Evolutionary conservation across 1,139 yeast genomes (phyloP), one percentile per base, ranked within the genome.

Genomic region (Magnusiomyces suaveolens): DNA sequence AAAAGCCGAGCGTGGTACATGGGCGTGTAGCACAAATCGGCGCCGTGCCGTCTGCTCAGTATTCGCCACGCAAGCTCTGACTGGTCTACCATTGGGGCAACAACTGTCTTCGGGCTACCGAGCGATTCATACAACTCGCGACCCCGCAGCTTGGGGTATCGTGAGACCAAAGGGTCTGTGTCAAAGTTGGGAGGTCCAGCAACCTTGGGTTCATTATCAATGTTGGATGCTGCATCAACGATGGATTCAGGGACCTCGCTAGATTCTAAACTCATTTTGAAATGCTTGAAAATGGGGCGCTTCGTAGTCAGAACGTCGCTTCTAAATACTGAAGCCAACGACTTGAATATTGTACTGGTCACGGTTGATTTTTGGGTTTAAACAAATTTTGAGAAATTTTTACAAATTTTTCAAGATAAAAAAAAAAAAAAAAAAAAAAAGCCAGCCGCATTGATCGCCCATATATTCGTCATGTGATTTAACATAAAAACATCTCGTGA

Each of bases 71-170:
- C 98, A 33, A 92, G 76, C 65, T 94, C 98, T 1, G 92, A 83
- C 62, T 89, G 97, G 69, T 94, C 98, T 14, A 94, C 99, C 97
- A 94, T 92, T 1, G 99, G 99, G 1, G 97, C 98, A 26, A 94
- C 95, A 20, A 94, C 83, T 59, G 87, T 87, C 54, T 76, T 80
- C 0, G 98, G 98, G 24, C 72, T 64, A 0, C 95, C 95, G 18
- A 92, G 72, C 16, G 79, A 71, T 52, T 85, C 76, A 66, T 75
- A 90, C 3, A 92, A 76, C 50, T 79, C 81, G 57, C 95, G 77
- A 1, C 97, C 97, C 24, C 68, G 65, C 26, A 77, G 63, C 54
- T 75, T 73, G 24, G 46, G 21, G 43, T 46, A 26, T 38, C 39
- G 20, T n/a, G 48, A 16, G 4, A 46, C 21, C 3, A 46, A 29